phyloP scores from a whole-genome alignment of 73 alveolate species.

The Effrenium voratum region DNA sequence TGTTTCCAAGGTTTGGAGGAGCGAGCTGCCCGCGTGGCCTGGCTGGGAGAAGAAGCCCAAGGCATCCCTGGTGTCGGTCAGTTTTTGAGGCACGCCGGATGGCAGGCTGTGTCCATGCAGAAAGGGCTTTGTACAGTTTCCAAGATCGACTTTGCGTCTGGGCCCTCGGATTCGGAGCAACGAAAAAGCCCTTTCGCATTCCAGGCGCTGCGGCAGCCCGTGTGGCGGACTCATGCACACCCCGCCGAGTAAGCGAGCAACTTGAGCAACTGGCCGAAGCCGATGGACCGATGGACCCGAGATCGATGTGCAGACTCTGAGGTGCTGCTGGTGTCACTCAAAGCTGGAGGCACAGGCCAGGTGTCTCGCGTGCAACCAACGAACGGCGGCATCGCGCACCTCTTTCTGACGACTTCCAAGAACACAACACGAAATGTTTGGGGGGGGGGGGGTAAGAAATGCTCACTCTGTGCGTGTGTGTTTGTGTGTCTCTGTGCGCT shows the following conservation, averaged over 20 bases:
- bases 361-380: neutral
- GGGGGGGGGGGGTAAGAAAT: neutral
- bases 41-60: slow-evolving; percentile 92
- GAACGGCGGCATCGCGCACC: neutral
- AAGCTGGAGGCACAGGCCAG: slow-evolving; percentile 95
- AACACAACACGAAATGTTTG: neutral
- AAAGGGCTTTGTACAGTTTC: too few relatives aligned
- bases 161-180: too few relatives aligned
- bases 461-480: neutral
- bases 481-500: neutral
- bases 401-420: neutral
- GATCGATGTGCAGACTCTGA: slow-evolving; percentile 8
- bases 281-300: too few relatives aligned
- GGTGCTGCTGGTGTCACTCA: slow-evolving; percentile 95
- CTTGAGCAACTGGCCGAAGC: too few relatives aligned
- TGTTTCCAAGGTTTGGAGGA: slow-evolving; percentile 52
- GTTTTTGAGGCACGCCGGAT: too few relatives aligned
- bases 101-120: too few relatives aligned
- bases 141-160: too few relatives aligned
- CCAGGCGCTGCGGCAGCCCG: too few relatives aligned
- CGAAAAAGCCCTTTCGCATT: too few relatives aligned
- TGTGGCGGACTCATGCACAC: too few relatives aligned
- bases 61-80: slow-evolving; percentile 80
- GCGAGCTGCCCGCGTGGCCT: slow-evolving; percentile 92
- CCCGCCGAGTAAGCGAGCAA: too few relatives aligned